Evolutionary conservation across 805 yeast genomes (phyloP), one percentile per base, ranked within the genome.

Genomic region (Nakazawaea anatomiae): DNA sequence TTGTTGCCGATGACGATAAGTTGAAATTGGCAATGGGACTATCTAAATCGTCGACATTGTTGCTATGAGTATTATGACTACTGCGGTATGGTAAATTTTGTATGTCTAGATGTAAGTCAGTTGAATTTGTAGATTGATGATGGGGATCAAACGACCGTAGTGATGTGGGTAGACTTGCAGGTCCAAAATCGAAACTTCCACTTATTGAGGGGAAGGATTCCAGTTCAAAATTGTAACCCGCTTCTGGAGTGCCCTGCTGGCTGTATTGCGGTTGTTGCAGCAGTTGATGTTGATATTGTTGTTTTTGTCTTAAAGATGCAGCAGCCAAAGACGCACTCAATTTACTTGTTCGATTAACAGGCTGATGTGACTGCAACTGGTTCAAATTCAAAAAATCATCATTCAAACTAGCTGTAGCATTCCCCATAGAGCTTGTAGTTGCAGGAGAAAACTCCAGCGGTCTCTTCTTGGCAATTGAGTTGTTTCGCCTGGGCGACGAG

Each of bases 381-480:
- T 48, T 44, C 31, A 30, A 42, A 28, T 28, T 47, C 51, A 25
- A 54, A 36, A 34, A 44, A 39, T 44, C 50, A 6, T 42, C 45
- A 25, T 39, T 42, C n/a, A 49, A 45, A 11, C 39, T 49, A 31
- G 18, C 27, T 27, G 36, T 18, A 11, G 30, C 14, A 28, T 44
- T 18, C 4, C 31, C 53, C 12, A 42, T 6, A 10, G 34, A 5
- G 7, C 34, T 42, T 18, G 50, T 46, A 9, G 57, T 51, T 46
- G 56, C 30, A 11, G 65, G 64, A 5, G 63, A 58, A 42, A 60
- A 61, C 30, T 60, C 61, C 7, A 61, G 61, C 5, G 62, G 63
- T 27, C 65, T 47, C 47, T 61, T 61, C 48, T 55, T 53, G 41
- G 31, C 32, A 8, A 39, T 41, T 34, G 41, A 30, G 14, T 30